These are phyloP conservation scores for Limtongozyma cylindracea DNA, from an alignment of 805 yeast genomes.

Conservation along the genomic window DNA sequence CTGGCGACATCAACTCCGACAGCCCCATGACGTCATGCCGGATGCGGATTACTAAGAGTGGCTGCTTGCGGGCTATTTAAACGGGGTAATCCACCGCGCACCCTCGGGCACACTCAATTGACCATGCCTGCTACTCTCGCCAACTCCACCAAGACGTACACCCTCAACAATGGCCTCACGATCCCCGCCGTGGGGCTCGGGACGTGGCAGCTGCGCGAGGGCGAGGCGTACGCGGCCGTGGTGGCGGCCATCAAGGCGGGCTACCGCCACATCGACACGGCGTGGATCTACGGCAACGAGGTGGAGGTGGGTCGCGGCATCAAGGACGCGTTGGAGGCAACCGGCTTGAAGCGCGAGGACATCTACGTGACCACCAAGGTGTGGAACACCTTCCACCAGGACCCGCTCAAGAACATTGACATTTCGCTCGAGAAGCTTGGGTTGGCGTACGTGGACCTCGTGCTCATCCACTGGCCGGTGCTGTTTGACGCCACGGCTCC, in stretches of 20 bases:
- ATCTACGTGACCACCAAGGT: constrained; percentile 51
- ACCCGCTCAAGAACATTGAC: constrained; percentile 26
- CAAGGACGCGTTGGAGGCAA: no score
- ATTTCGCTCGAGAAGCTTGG: constrained; percentile 35
- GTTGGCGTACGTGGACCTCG: constrained; percentile 55
- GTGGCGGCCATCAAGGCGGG: constrained; percentile 36
- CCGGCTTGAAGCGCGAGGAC: constrained; percentile 38
- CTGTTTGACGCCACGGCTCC: constrained; percentile 19
- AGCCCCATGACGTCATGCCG: no score
- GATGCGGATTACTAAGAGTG: no score
- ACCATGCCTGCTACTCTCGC: no score
- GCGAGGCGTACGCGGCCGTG: constrained; percentile 31
- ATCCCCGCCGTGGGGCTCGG: constrained; percentile 57
- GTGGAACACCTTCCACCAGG: constrained; percentile 35
- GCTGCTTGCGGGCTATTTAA: no score
- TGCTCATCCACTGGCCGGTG: constrained; percentile 69
- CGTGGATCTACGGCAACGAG: constrained; percentile 44
- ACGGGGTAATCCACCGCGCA: no score
- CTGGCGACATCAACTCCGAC: no score
- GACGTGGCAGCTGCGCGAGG: constrained; percentile 34
- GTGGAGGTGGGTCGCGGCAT: constrained; percentile 39
- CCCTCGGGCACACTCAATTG: no score
- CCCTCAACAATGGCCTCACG: constrained; percentile 31
- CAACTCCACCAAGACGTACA: constrained; percentile 6
- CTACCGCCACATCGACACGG: constrained; percentile 60